phyloP scores from a whole-genome alignment of 1,284 basidiomycete genomes.

The Wolfiporia cocos region DNA sequence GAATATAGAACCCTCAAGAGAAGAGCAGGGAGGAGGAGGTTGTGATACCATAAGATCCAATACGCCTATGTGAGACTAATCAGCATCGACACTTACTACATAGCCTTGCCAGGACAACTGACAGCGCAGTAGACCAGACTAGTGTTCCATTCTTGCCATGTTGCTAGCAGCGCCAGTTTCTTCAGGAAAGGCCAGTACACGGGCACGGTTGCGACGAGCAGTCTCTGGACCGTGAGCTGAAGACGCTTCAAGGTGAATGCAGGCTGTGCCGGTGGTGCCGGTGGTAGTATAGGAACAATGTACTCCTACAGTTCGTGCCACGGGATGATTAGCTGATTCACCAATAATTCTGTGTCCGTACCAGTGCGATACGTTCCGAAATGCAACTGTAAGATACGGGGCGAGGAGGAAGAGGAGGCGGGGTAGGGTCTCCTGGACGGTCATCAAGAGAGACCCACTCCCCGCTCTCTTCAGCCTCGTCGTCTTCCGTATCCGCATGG shows the following conservation, averaged over 20 bases:
- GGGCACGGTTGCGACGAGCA: constrained; percentile 48
- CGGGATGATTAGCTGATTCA: too few species aligned
- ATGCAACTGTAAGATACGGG: constrained; percentile 4
- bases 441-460: constrained; percentile 1
- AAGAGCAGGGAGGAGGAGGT: constrained; percentile 48
- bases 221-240: constrained; percentile 44
- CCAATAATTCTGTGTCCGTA: too few species aligned
- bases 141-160: constrained; percentile 43
- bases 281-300: constrained; percentile 41
- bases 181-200: constrained; percentile 41
- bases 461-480: constrained; percentile 5
- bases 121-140: constrained; percentile 49
- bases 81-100: constrained; percentile 6
- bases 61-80: constrained; percentile 35
- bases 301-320: too few species aligned
- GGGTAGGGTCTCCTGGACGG: background rate
- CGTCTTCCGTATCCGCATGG: background rate
- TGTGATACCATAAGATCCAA: constrained; percentile 59
- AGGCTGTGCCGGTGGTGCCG: constrained; percentile 29
- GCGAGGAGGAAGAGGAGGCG: constrained; percentile 4
- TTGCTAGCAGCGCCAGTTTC: constrained; percentile 38
- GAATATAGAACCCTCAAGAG: constrained; percentile 41
- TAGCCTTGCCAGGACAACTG: constrained; percentile 19
- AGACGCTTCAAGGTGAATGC: constrained; percentile 49
- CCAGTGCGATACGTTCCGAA: constrained; percentile 37